Base-by-base conservation (phyloP, 2,329 filamentous ascomycete genomes). In the Colletotrichum caudatum region DNA sequence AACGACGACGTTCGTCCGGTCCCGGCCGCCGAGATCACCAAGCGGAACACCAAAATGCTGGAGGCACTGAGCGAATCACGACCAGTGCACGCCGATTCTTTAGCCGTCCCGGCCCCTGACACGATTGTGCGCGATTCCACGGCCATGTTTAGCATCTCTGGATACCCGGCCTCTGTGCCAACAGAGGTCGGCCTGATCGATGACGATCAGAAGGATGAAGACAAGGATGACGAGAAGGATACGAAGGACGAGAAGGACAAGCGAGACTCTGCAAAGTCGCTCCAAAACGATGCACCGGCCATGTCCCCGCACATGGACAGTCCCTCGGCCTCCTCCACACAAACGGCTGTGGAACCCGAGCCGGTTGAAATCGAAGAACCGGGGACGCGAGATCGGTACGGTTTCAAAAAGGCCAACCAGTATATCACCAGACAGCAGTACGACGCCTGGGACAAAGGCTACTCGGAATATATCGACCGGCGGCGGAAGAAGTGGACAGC, bases 401-500 rank as follows among this genome's bases (percentile, higher is more conserved):
- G 95, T 4, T 98, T 98, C 84, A 93, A 94, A 75, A 98, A 98
- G 80, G 88, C 90, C 48, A 95, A 91, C 51, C 91, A 95, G 75
- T 91, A 97, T 77, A 87, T 97, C 73, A 92, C 88, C 1, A 83
- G 91, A 26, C 87, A 92, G 70, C 88, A 95, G 78, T 97, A 97
- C 78, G 93, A 98, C 77, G 84, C 86, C 1, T 98, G 95, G 95
- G 90, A 94, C 75, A 83, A 83, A 20, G 85, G 85, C 5, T 98
- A 98, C 79, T 89, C 88, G 39, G 88, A 91, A 48, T 95, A 96
- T 78, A 85, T 97, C 50, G 88, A 89, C 1, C 88, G 93, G 41
- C 88, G 95, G 72, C 88, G 89, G 74, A 91, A 89, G 81, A 98
- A 98, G 83, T 98, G 95, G 95, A 84, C 90, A 46, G 85, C 87